Evolutionary conservation across 2,329 filamentous ascomycete species (phyloP), one percentile per base, ranked within the genome.

Genomic region (Ilyonectria destructans): DNA sequence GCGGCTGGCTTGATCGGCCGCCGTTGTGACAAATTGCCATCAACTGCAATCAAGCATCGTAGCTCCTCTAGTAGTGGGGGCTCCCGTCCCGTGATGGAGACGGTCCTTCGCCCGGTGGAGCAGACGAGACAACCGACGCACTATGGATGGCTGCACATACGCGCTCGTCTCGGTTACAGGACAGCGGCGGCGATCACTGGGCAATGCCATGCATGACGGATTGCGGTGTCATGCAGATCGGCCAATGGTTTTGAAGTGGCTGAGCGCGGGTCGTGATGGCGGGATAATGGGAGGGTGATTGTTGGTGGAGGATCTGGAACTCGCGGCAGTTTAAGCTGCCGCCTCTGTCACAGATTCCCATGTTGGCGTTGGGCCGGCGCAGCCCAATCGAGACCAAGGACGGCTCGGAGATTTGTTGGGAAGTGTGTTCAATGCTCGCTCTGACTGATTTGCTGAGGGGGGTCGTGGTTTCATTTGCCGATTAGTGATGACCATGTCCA

Each of bases 121-220:
- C 23, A 33, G 48, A 31, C 23, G 23, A 48, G 56, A 46, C 19
- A 43, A 21, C 26, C 5, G 40, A 35, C 45, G 21, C n/a, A 51
- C 21, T 23, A 37, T 23, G 54, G 29, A 45, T 19, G n/a, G 52
- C 7, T 21, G 23, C 29, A 31, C n/a, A 26, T 40, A 52, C 23
- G 21, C 52, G 35, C 52, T 37, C 35, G 35, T 66, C 52, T 62
- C 58, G 54, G 64, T 57, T 66, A 54, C 45, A 31, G 63, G n/a
- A 35, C 45, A 37, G 46, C 48, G 45, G 52, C 33, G 19, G 37
- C 40, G 5, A 48, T 59, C 46, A 54, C 35, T 55, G 62, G 61
- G n/a, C 33, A 52, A 54, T 31, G 29, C 29, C 62, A 48, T 65
- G 62, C 62, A 59, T 49, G 48, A 23, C 45, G 33, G 9, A 31